phyloP scores from a whole-genome alignment of 2,329 filamentous ascomycete species.

The Colletotrichum falcatum region DNA sequence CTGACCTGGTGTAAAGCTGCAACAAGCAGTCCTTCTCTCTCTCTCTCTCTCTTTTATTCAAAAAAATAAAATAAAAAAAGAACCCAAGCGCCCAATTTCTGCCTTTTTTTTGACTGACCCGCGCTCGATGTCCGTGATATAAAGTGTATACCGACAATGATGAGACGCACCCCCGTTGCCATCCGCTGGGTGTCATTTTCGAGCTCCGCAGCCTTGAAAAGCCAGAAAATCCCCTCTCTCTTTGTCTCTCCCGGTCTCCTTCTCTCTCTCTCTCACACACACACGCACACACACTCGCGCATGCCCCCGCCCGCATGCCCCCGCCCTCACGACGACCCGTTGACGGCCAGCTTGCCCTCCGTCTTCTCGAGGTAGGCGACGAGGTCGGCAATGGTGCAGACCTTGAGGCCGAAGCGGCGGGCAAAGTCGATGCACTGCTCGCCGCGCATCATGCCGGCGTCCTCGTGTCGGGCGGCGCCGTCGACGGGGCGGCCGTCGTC shows the following conservation, averaged over 20 bases:
- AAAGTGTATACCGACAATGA: neutral
- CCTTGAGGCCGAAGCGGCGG: conserved; percentile 86
- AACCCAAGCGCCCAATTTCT: neutral
- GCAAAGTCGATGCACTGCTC: conserved; percentile 92
- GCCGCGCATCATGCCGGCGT: conserved; percentile 90
- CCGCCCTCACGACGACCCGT: conserved; percentile 49
- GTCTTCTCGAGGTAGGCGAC: conserved; percentile 82
- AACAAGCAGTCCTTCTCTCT: neutral
- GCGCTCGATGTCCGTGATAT: conserved; percentile 5
- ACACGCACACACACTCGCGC: too few relatives aligned
- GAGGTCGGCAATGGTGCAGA: conserved; percentile 95
- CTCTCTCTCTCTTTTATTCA: neutral
- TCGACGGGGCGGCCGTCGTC: conserved; percentile 82
- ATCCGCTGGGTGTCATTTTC: neutral
- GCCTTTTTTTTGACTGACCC: neutral
- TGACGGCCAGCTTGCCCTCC: conserved; percentile 69
- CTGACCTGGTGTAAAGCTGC: too few relatives aligned
- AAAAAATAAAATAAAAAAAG: neutral
- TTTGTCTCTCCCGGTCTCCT: neutral
- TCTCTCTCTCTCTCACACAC: too few relatives aligned
- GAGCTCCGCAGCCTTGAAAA: neutral
- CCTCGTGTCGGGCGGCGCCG: conserved; percentile 73
- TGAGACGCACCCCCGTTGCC: neutral
- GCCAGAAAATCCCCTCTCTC: neutral
- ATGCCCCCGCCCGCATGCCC: neutral